phyloP scores from a whole-genome alignment of 2,329 filamentous ascomycete genomes.

The Amesomyces nigricolor region DNA sequence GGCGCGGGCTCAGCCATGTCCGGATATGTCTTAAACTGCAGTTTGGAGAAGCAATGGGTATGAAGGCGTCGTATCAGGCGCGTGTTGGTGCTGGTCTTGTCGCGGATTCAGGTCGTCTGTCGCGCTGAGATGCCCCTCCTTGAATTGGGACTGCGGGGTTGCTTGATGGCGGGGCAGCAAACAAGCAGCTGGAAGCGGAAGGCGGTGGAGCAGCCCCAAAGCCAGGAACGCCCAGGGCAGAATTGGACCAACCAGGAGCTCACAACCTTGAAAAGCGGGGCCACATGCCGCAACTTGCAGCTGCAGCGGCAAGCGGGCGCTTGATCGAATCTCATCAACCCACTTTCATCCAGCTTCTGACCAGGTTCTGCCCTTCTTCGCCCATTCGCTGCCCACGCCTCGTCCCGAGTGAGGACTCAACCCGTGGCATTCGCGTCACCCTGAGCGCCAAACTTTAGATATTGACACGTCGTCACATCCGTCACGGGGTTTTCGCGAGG shows the following conservation, averaged over 20 bases:
- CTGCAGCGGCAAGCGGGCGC: constrained; percentile 15
- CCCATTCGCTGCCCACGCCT: background rate
- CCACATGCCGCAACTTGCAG: constrained; percentile 4
- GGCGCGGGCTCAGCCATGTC: constrained; percentile 52
- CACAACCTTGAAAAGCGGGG: background rate
- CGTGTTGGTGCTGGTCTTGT: constrained; percentile 8
- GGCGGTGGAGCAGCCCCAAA: constrained; percentile 5
- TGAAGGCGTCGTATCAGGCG: constrained; percentile 2
- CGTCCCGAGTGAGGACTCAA: background rate
- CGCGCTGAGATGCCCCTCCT: constrained; percentile 18
- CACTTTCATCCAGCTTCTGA: background rate
- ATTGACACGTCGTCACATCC: background rate
- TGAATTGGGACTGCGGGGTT: constrained; percentile 24
- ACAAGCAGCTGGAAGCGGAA: background rate
- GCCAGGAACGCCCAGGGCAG: background rate
- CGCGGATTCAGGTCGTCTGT: constrained; percentile 3
- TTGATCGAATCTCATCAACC: constrained; percentile 1
- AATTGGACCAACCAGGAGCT: constrained; percentile 10
- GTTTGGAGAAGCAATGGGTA: background rate
- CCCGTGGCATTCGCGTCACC: background rate
- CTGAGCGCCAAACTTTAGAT: constrained; percentile 1
- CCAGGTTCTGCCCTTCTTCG: background rate
- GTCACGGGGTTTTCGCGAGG: background rate
- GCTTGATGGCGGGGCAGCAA: constrained; percentile 14
- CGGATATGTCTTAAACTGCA: constrained; percentile 9